Evolutionary conservation across 306 rosid genomes (phyloP), one percentile per base, ranked within the genome.

Genomic region (Ammopiptanthus mongolicus): DNA sequence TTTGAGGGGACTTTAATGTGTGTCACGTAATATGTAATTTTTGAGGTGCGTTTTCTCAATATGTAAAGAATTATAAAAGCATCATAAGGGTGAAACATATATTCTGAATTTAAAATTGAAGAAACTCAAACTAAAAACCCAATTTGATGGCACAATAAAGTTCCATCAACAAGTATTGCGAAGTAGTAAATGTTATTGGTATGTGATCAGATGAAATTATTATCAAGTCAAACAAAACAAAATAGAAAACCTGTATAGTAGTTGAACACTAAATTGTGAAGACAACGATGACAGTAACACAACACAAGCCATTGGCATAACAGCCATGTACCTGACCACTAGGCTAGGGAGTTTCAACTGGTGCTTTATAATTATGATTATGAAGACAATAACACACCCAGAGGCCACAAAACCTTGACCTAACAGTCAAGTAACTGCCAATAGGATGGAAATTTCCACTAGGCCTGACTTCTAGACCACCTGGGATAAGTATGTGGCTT

Each of bases 281-380:
- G 55, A 58, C 52, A 77, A 5, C 11, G 71, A 25, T 2, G 22
- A 25, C 18, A 25, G 42, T 23, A 51, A 17, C 19, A 21, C 61
- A 47, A 69, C 18, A 14, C 46, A 48, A 80, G 76, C 71, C 75
- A 56, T 57, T 57, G 14, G 53, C 75, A 23, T 65, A 53, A 53
- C 19, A 29, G 15, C 11, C 57, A 52, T 29, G 57, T 23, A 37
- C 4, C 55, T 33, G 29, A 28, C 57, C 56, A 65, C 57, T 31
- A 68, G 57, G 55, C 57, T 36, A 48, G 17, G n/a, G 37, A 68
- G 62, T 69, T 75, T 37, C 65, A 64, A 34, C 33, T 3, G n/a
- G 41, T 36, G 47, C 28, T 23, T 48, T 61, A 60, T 2, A 48
- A 48, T 17, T 50, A 18, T 3, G 41, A 74, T 37, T 41, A 46